Base-by-base conservation (phyloP, 1,284 basidiomycete species). In the Pholiota adiposa region DNA sequence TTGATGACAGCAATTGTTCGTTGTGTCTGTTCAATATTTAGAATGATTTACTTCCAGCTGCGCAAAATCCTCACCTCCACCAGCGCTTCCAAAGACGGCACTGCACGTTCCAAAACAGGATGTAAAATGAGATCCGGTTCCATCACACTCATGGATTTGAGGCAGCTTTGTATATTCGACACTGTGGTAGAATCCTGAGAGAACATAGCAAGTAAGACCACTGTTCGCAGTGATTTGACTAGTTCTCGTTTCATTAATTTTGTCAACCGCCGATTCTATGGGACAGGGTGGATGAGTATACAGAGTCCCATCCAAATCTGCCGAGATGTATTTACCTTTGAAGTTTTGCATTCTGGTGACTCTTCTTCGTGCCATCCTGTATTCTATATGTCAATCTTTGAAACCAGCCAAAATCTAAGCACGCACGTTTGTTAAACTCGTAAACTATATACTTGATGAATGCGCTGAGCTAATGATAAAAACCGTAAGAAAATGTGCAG, bases 81-180 rank as follows among this genome's bases (percentile, higher is more conserved):
- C n/a, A 96, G 76, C 4, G 91, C 88, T 74, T 97, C 94, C 19
- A 98, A 77, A 1, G 94, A 93, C 3, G 93, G 91, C 14, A 92
- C 89, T 4, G 94, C 92, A 48, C 95, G 83, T 72, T 97, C 94
- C 59, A 97, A 77, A 41, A 97, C 84, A 0, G 93, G 88, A 40
- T 92, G 89, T 57, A 97, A 79, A 66, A 97, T 89, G 41, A 97
- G 80, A 69, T 94, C 93, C 0, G 96, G 95, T 66, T 96, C 94
- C 78, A 97, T 88, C 49, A 90, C 76, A 59, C 85, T 85, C 83
- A 94, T 86, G 12, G 85, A 89, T 71, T 90, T 90, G 63, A 91
- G 72, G 65, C 86, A 86, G 62, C 83, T 86, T 71, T 89, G 87
- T 56, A 90, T 84, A 67, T 90, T 89, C 29, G 77, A 72, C 29